Conservation (phyloP, 192 early-diverging fungal genomes). For the Podila clonocystis region DNA sequence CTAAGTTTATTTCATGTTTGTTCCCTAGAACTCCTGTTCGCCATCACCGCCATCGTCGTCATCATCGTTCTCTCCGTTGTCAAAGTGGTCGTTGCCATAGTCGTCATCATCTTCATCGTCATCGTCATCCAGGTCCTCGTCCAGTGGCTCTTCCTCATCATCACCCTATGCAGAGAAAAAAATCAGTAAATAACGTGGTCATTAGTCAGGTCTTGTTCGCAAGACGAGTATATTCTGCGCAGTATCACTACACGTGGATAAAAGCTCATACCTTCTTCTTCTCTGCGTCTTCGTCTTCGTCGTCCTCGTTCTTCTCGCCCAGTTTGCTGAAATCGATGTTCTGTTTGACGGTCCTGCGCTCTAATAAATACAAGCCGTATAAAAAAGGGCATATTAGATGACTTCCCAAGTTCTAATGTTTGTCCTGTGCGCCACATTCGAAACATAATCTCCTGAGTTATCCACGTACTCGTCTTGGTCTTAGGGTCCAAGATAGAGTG, state of each 20-base stretch:
- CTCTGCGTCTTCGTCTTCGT: constrained; percentile 27
- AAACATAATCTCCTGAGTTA: background rate
- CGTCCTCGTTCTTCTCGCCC: constrained; percentile 23
- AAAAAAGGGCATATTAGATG: background rate
- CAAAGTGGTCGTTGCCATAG: constrained; percentile 30
- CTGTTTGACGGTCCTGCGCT: constrained; percentile 20
- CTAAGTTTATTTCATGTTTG: too few species aligned
- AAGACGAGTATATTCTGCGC: background rate
- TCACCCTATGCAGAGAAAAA: constrained; percentile 9
- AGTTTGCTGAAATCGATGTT: constrained; percentile 27
- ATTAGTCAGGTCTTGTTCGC: too few species aligned
- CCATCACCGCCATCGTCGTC: constrained; percentile 32
- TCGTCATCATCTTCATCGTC: constrained; percentile 39
- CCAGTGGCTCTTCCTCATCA: constrained; percentile 26
- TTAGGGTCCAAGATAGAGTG: constrained; percentile 47
- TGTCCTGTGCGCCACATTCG: background rate
- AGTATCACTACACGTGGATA: background rate
- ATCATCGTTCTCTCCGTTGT: constrained; percentile 39
- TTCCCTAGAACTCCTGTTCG: background rate
- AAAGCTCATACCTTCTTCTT: constrained; percentile 29
- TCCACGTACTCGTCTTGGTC: constrained; percentile 36
- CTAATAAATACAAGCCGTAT: background rate
- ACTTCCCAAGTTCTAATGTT: background rate
- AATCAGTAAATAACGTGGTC: too few species aligned
- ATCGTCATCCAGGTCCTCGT: constrained; percentile 40